A percentile compares a stretch with the other conserved stretches of the same genome.
Conservation (phyloP, 306 rosid species). For the Albizia julibrissin region DNA sequence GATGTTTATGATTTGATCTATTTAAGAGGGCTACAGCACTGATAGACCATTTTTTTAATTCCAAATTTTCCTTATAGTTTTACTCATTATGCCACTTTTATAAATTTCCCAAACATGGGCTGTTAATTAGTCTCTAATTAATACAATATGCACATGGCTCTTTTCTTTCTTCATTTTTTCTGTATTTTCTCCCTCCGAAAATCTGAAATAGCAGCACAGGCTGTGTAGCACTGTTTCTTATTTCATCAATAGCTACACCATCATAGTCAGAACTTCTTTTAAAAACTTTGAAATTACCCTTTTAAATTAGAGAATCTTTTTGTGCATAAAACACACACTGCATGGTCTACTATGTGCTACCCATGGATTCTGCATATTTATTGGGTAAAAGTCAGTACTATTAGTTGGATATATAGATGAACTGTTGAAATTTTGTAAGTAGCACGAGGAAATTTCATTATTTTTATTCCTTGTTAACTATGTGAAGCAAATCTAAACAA, state of each 20-base stretch:
- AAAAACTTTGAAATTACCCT: background rate
- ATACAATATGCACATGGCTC: background rate
- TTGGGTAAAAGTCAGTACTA: background rate
- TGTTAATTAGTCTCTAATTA: background rate
- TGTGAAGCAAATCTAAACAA: slow-evolving; percentile 22
- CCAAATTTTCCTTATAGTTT: background rate
- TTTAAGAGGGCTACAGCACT: background rate
- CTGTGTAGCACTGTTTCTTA: background rate
- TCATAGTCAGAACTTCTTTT: background rate
- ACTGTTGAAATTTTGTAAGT: background rate
- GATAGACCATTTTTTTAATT: background rate
- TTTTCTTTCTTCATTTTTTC: background rate
- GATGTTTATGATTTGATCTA: background rate
- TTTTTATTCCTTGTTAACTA: background rate
- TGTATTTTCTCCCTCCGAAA: background rate
- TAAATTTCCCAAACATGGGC: background rate
- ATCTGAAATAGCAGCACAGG: background rate
- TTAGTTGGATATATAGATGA: background rate
- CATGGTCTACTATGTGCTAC: background rate
- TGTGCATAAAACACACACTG: background rate
- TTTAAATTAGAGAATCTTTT: background rate
- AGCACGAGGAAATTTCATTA: background rate
- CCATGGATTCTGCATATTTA: background rate
- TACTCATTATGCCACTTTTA: background rate
- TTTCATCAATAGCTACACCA: background rate